These are phyloP conservation scores for Cyclotella choctawhatcheeana DNA, from an alignment of 108 stramenopile species.

Conservation along the genomic window DNA sequence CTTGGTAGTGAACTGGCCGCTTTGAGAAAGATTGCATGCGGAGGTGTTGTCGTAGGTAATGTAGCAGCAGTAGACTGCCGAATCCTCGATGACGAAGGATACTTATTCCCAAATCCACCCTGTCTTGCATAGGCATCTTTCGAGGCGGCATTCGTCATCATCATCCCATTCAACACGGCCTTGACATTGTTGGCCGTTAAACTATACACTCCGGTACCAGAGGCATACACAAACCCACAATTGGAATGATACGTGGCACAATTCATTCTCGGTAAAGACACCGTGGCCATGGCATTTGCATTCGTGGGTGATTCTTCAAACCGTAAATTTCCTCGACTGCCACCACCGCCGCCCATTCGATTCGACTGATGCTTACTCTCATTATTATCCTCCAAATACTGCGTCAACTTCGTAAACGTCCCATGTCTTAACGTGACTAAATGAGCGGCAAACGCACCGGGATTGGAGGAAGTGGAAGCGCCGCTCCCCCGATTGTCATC, in stretches of 20 bases:
- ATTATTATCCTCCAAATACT: background rate
- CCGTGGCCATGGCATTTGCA: background rate
- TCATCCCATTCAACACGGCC: constrained; percentile 42
- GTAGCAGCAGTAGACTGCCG: background rate
- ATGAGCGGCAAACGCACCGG: constrained; percentile 67
- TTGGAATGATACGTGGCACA: constrained; percentile 68
- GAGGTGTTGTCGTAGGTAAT: background rate
- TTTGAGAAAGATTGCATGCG: constrained; percentile 35
- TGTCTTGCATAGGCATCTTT: background rate
- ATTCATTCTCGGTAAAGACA: constrained; percentile 58
- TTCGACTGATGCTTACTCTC: background rate
- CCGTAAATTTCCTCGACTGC: background rate
- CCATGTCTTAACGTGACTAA: constrained; percentile 71
- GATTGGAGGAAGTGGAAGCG: constrained; percentile 14
- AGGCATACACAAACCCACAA: constrained; percentile 73
- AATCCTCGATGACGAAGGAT: constrained; percentile 1
- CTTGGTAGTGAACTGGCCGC: constrained; percentile 49
- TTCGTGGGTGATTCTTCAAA: background rate
- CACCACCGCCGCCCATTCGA: background rate
- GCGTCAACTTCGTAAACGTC: constrained; percentile 54
- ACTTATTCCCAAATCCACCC: constrained; percentile 6
- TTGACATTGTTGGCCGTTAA: constrained; percentile 18
- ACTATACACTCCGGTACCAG: constrained; percentile 63
- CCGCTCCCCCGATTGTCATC: constrained; percentile 75
- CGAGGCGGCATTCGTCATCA: background rate